Evolutionary conservation across 129 eudicot species (phyloP), one percentile per base, ranked within the genome.

Genomic region (Pittosporum tobira): DNA sequence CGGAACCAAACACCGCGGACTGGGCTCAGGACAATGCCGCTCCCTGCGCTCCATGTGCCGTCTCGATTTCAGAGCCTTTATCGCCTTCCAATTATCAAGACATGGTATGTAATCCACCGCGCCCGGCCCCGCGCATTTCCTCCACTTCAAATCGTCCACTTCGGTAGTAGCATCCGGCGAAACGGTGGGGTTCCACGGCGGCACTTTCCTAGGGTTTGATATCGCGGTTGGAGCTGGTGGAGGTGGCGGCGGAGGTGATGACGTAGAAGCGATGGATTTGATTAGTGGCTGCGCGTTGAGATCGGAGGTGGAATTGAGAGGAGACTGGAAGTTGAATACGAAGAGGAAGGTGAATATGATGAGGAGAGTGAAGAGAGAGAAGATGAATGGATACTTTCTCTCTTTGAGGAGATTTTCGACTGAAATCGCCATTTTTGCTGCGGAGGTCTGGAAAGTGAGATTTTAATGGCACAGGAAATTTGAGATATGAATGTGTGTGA

Each of bases 51-150:
- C 94, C 99, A 87, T 87, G 64, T 69, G 94, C 75, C 75, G 64
- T 66, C 91, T 73, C 51, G 99, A 72, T 48, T n/a, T 48, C 80
- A 87, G 70, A 0, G 77, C 74, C 69, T 81, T 87, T 0, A 93
- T 84, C n/a, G 78, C 99, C 63, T 84, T 71, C 59, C 19, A 20
- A 31, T 93, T 93, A 53, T 93, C 99, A 36, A 93, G 64, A 67
- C 99, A 93, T 16, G 99, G 99, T 55, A 87, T 93, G 54, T 76
- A 81, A 79, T 93, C 99, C 57, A 77, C 84, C 48, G 81, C 85
- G 45, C 19, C 36, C 0, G 71, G 29, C 3, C 88, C 86, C 12
- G 61, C 55, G 30, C 99, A 91, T 16, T 45, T 31, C 74, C 48
- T 59, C 94, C 94, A 90, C 14, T 76, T 45, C 54, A 74, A 31